Base-by-base conservation (phyloP, 139 green algal genomes). In the Pleodorina starrii region DNA sequence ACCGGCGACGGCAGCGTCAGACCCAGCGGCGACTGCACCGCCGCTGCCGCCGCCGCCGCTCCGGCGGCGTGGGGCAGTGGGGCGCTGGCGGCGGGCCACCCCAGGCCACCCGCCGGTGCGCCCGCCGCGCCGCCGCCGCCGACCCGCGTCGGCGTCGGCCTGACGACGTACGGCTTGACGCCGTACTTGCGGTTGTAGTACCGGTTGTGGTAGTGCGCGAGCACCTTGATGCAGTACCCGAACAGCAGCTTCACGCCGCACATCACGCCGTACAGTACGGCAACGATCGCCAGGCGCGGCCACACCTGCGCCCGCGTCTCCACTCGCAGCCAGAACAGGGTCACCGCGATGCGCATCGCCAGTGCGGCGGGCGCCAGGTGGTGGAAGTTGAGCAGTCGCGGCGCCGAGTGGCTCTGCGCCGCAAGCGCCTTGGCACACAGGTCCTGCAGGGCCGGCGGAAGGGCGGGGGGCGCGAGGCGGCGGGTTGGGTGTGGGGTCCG, bases 341-440 rank as follows among this genome's bases (percentile, higher is more conserved):
- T 93, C 29, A 86, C 36, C 17, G 86, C 35, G 59, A 97, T 95
- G 7, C 96, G 92, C 42, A 97, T 77, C 59, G 93, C 90, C 25
- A 98, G 89, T 5, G 95, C 94, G 21, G 94, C 94, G 35, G 94
- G 87, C 0, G 94, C 96, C 81, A 97, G 91, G 29, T 96, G 96
- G 79, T 97, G 94, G 54, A 98, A 97, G 0, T 90, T 93, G 46
- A 95, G 83, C 43, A 93, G 90, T 73, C 94, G 94, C 79, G 97
- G 95, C 6, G 93, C 85, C 60, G 91, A 95, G 91, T 97, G 94
- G 54, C 82, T 94, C 90, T 97, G 94, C 4, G 85, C 86, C 48
- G 43, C 54, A 17, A 91, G 44, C 10, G 94, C 90, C 76, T 95
- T 94, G 36, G 95, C 91, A 84, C 93, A 95, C 35, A 98, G 85